phyloP scores from a whole-genome alignment of 306 rosid genomes.

The Senna tora region DNA sequence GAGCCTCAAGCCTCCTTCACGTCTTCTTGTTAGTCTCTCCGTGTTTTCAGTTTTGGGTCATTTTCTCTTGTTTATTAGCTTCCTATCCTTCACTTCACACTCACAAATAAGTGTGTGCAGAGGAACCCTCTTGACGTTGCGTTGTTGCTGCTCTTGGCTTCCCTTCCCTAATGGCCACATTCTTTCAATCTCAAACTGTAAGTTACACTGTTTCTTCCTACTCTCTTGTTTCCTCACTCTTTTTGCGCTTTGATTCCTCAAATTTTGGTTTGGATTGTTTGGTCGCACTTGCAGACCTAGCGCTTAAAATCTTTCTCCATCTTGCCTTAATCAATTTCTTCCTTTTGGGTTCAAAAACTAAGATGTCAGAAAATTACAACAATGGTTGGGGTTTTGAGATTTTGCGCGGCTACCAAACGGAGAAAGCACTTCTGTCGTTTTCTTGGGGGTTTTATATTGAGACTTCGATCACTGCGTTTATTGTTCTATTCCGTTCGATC shows the following conservation, averaged over 20 bases:
- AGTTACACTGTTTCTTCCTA: conserved; percentile 26
- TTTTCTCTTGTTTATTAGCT: too few species aligned
- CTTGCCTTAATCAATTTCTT: neutral
- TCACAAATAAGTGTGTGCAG: neutral
- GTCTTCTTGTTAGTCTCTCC: conserved; percentile 11
- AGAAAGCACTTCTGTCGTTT: conserved; percentile 5
- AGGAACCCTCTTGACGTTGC: neutral
- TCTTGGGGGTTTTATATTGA: neutral
- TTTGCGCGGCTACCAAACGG: neutral
- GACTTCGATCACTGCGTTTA: neutral
- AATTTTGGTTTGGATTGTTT: neutral
- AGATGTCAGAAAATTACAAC: neutral
- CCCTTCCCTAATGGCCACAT: conserved; percentile 34
- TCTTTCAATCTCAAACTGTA: conserved; percentile 36
- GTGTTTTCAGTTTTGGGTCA: neutral
- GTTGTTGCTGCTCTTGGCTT: conserved; percentile 20
- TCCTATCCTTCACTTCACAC: neutral
- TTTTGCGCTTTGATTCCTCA: neutral
- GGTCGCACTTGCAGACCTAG: neutral
- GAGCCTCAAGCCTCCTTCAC: neutral
- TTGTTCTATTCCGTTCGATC: neutral
- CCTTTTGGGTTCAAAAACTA: conserved; percentile 7
- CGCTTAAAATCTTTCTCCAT: neutral
- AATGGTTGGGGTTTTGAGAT: neutral
- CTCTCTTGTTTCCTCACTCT: neutral